phyloP scores from a whole-genome alignment of 306 rosid genomes.

The Malus fusca region DNA sequence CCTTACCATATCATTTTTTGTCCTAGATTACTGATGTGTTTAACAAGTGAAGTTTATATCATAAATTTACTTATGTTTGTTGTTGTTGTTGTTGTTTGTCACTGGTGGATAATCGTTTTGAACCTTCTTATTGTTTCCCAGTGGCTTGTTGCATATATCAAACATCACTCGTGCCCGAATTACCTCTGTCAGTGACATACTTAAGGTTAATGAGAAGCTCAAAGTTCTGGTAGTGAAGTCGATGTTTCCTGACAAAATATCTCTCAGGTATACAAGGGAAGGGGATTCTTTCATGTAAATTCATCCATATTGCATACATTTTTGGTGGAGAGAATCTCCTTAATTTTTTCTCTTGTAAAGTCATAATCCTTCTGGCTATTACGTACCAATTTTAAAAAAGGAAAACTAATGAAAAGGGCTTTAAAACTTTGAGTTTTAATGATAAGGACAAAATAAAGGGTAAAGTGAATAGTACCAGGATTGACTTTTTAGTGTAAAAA shows the following conservation, averaged over 20 bases:
- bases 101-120: conserved; percentile 4
- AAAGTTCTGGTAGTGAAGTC: conserved; percentile 87
- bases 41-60: conserved; percentile 1
- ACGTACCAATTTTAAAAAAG: neutral
- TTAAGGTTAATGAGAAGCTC: conserved; percentile 62
- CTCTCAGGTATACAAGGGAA: conserved; percentile 54
- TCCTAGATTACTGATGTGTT: neutral
- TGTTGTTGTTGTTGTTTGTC: neutral
- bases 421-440: too few relatives aligned
- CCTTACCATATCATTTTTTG: neutral
- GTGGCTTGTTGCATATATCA: conserved; percentile 92
- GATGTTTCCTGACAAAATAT: conserved; percentile 74
- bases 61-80: neutral
- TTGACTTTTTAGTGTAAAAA: too few relatives aligned
- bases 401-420: too few relatives aligned
- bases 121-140: conserved; percentile 32
- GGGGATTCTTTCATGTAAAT: neutral
- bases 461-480: too few relatives aligned
- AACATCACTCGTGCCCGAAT: conserved; percentile 61
- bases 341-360: neutral
- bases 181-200: conserved; percentile 63
- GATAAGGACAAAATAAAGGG: too few relatives aligned
- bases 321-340: neutral
- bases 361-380: neutral
- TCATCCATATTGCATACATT: neutral